Percentiles rank a stretch among this genome's conserved stretches.
Evolutionary conservation across 139 green algal species (phyloP).

Genomic region (Coelastrella sp.): DNA sequence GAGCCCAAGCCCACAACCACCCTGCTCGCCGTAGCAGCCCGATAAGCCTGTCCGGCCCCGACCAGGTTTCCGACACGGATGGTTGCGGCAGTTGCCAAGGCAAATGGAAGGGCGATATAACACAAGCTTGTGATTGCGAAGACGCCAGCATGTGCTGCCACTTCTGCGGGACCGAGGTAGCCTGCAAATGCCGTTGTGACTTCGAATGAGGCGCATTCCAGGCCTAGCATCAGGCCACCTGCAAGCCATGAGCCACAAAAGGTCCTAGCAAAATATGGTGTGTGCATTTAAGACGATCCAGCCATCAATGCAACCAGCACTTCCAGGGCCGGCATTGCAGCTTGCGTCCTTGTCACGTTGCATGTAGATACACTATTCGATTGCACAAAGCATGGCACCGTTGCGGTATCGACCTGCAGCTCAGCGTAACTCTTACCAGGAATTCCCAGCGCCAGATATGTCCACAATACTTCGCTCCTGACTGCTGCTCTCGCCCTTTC

Average conservation of each 20-base stretch:
- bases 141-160: slow-evolving; percentile 57
- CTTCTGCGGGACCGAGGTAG: slow-evolving; percentile 27
- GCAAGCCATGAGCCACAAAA: background rate
- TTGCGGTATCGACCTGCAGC: background rate
- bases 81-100: slow-evolving; percentile 61
- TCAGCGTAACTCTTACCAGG: background rate
- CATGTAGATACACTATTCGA: background rate
- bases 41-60: slow-evolving; percentile 36
- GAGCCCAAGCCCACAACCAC: slow-evolving; percentile 9
- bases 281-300: too few species aligned
- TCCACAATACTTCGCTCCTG: background rate
- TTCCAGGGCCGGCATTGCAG: background rate
- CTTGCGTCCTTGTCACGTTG: background rate
- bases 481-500: background rate
- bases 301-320: background rate
- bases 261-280: too few species aligned
- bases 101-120: slow-evolving; percentile 68
- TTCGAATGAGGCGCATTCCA: slow-evolving; percentile 63
- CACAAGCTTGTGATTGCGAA: slow-evolving; percentile 62
- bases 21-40: background rate
- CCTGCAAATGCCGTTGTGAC: slow-evolving; percentile 67
- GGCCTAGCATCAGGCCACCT: slow-evolving; percentile 65
- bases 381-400: background rate
- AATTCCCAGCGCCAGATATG: slow-evolving; percentile 17
- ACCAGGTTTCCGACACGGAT: slow-evolving; percentile 74